These are phyloP conservation scores for Zygosaccharomyces lentus DNA, from an alignment of 805 yeast species.

Conservation along the genomic window DNA sequence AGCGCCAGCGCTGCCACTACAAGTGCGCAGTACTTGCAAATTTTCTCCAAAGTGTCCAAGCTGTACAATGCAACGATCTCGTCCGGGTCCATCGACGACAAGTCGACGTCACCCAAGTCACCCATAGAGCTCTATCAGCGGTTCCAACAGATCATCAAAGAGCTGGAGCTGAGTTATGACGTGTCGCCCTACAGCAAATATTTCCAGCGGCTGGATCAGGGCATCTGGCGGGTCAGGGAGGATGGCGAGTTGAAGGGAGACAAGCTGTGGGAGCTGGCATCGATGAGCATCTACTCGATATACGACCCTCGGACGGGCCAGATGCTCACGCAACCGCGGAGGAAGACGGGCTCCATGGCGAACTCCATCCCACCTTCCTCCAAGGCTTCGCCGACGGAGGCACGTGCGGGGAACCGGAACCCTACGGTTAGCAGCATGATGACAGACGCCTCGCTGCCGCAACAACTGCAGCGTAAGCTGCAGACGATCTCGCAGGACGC, in stretches of 20 bases:
- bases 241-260: conserved; percentile 28
- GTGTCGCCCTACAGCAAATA: conserved; percentile 31
- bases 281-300: conserved; percentile 24
- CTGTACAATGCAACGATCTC: conserved; percentile 29
- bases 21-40: conserved; percentile 16
- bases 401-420: conserved; percentile 6
- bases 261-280: conserved; percentile 29
- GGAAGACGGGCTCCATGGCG: conserved; percentile 18
- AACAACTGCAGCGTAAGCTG: conserved; percentile 27
- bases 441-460: conserved; percentile 28
- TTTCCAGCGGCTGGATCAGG: conserved; percentile 27
- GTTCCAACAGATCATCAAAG: conserved; percentile 35
- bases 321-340: conserved; percentile 24
- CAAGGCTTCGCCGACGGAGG: conserved; percentile 22
- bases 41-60: conserved; percentile 28
- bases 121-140: conserved; percentile 34
- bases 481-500: conserved; percentile 28
- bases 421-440: conserved; percentile 19
- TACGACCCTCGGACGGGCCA: conserved; percentile 30
- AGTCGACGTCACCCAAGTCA: conserved; percentile 32
- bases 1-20: conserved; percentile 5
- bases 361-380: conserved; percentile 21
- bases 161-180: conserved; percentile 30
- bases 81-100: conserved; percentile 27
- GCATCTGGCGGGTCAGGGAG: conserved; percentile 29